A percentile compares a stretch with the other conserved stretches of the same genome.
Evolutionary conservation across 805 yeast species (phyloP).

Genomic region (Ogataea zsoltii): DNA sequence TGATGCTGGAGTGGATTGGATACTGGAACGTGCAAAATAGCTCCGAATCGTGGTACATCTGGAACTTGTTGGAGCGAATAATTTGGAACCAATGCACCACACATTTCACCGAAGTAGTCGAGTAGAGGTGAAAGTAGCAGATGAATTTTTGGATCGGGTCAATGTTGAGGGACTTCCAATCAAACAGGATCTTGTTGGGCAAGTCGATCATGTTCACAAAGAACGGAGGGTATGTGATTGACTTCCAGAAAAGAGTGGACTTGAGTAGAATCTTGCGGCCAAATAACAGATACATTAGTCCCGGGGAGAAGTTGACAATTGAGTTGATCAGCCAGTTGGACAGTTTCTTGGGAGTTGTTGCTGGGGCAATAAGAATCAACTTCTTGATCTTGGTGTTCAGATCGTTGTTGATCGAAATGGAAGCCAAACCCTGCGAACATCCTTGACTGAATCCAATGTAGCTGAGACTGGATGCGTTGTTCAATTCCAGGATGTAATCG

Average conservation of each 20-base stretch:
- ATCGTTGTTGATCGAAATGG: conserved; percentile 69
- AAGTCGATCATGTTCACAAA: conserved; percentile 71
- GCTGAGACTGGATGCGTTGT: conserved; percentile 47
- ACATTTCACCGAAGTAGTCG: conserved; percentile 87
- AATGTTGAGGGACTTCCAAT: conserved; percentile 80
- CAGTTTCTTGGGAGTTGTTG: conserved; percentile 88
- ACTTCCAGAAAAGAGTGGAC: conserved; percentile 64
- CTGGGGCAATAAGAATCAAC: conserved; percentile 73
- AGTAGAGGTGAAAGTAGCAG: conserved; percentile 84
- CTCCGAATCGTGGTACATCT: conserved; percentile 81
- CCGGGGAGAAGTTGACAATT: conserved; percentile 75
- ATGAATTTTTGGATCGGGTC: conserved; percentile 69
- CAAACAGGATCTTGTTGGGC: conserved; percentile 66
- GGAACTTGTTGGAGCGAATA: conserved; percentile 72
- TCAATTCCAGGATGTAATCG: conserved; percentile 63
- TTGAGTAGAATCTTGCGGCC: conserved; percentile 76
- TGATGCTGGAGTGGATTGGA: conserved; percentile 49
- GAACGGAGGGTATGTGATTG: conserved; percentile 72
- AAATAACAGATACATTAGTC: conserved; percentile 68
- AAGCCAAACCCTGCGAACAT: conserved; percentile 90
- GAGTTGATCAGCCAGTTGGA: conserved; percentile 76
- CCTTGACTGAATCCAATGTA: conserved; percentile 96
- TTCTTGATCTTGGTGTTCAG: conserved; percentile 56
- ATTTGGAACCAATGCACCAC: conserved; percentile 98
- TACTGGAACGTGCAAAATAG: conserved; percentile 51